Percentiles rank a stretch among this genome's conserved stretches.
Conservation (phyloP, 495 filamentous ascomycete species). For the Aspergillus olivimuriae region DNA sequence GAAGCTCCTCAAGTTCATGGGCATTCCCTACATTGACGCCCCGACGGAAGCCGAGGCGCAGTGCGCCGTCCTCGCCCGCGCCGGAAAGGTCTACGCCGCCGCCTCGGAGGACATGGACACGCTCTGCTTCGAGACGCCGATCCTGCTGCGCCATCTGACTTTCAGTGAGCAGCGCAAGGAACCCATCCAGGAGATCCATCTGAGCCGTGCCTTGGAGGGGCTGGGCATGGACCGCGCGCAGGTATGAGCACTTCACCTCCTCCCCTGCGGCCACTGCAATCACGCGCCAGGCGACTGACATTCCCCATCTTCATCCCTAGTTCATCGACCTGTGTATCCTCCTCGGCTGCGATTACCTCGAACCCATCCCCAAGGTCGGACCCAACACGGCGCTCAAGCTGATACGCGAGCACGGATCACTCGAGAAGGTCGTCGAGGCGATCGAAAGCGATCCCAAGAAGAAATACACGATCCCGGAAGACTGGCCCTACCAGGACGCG, state of each 20-base stretch:
- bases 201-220: slow-evolving; percentile 76
- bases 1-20: slow-evolving; percentile 84
- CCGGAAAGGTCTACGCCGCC: slow-evolving; percentile 93
- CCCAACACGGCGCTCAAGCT: slow-evolving; percentile 85
- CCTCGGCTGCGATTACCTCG: slow-evolving; percentile 95
- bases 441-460: slow-evolving; percentile 69
- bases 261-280: too few species aligned
- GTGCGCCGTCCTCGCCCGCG: slow-evolving; percentile 83
- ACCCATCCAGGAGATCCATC: slow-evolving; percentile 90
- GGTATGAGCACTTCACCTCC: slow-evolving; percentile 34
- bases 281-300: too few species aligned
- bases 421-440: slow-evolving; percentile 78
- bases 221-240: slow-evolving; percentile 80
- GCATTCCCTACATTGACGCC: slow-evolving; percentile 88
- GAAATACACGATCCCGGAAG: slow-evolving; percentile 77
- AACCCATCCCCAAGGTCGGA: slow-evolving; percentile 90
- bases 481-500: slow-evolving; percentile 92
- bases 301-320: too few species aligned
- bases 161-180: slow-evolving; percentile 97
- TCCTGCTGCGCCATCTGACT: slow-evolving; percentile 87
- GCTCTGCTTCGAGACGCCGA: slow-evolving; percentile 86
- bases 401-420: slow-evolving; percentile 79
- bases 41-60: slow-evolving; percentile 97
- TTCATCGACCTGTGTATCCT: slow-evolving; percentile 98
- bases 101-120: slow-evolving; percentile 99